A percentile compares a stretch with the other conserved stretches of the same genome.
Evolutionary conservation across 805 yeast genomes (phyloP).

Genomic region (Scheffersomyces lignosus): DNA sequence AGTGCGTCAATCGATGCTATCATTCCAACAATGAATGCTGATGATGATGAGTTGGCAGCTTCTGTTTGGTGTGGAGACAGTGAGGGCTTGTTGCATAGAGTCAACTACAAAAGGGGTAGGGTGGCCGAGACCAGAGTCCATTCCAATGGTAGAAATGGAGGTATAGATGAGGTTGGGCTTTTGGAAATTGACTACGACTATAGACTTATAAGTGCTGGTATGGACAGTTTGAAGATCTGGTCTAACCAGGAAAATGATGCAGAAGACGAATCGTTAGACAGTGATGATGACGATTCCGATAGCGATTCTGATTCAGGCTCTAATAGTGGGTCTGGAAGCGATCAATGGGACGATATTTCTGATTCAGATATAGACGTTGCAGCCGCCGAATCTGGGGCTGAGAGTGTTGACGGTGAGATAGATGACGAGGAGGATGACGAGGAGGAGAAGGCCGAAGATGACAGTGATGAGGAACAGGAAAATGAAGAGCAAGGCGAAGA

Average conservation of each 20-base stretch:
- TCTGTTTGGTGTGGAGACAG: slow-evolving; percentile 79
- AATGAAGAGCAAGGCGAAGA: slow-evolving; percentile 9
- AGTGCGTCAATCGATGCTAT: slow-evolving; percentile 76
- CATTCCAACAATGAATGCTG: slow-evolving; percentile 54
- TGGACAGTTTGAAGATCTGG: slow-evolving; percentile 84
- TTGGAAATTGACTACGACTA: slow-evolving; percentile 82
- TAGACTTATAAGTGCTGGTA: slow-evolving; percentile 77
- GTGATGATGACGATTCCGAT: slow-evolving; percentile 14
- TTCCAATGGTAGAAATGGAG: slow-evolving; percentile 42
- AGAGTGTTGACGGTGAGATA: slow-evolving; percentile 7
- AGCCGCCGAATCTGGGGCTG: slow-evolving; percentile 7
- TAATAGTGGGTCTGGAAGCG: no score
- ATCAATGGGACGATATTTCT: slow-evolving; percentile 17
- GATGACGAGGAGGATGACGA: slow-evolving; percentile 9
- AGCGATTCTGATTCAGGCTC: slow-evolving; percentile 22
- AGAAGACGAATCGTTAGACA: slow-evolving; percentile 12
- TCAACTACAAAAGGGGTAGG: slow-evolving; percentile 64
- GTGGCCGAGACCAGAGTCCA: slow-evolving; percentile 68
- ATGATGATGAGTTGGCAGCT: slow-evolving; percentile 43
- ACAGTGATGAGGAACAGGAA: slow-evolving; percentile 10
- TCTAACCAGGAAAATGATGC: slow-evolving; percentile 32
- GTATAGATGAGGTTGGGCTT: slow-evolving; percentile 68
- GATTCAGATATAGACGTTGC: slow-evolving; percentile 7
- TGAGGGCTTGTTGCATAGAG: slow-evolving; percentile 68
- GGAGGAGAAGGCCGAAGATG: slow-evolving; percentile 14